Evolutionary conservation across 495 filamentous ascomycete species (phyloP), one percentile per base, ranked within the genome.

Genomic region (Neurospora pannonica): DNA sequence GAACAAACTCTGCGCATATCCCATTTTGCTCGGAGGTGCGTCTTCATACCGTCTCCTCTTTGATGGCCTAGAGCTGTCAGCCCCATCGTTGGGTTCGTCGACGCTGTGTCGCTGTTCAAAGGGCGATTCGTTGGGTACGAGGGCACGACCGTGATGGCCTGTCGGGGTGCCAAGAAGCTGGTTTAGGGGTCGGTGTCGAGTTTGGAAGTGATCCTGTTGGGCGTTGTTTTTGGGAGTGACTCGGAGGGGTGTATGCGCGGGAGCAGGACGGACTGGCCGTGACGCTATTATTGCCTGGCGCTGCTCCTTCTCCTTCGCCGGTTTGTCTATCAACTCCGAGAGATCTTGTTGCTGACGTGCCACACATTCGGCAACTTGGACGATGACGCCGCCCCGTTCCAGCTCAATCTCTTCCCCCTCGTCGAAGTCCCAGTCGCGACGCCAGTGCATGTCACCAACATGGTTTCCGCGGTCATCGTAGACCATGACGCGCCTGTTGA

Each of bases 401-500:
- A 97, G 85, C 74, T 90, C 86, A 34, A 98, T 77, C 78, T 97
- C 94, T 76, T 97, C 94, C 19, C 94, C 94, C 31, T 89, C 86
- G 74, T 90, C 91, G 38, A 91, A 87, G 11, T 87, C 86, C 70
- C 86, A 88, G 70, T 86, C 86, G 28, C 91, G 87, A 46, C 88
- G 89, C 92, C 92, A 96, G 78, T 97, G 93, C 36, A 88, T 89
- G 78, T 98, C 95, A 10, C 94, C 95, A 37, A 97, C 86, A 75
- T 90, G 93, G 81, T 96, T 93, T 0, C 93, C 88, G 21, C 86
- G 83, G 19, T 90, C 89, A 79, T 98, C 94, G 77, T 95, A 95
- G 28, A 96, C 92, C 94, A 98, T 97, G 46, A 94, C 84, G 5
- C 94, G 90, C 76, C 91, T 93, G 83, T 98, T 98, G 86, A 97